Evolutionary conservation across 768 basidiomycete genomes (phyloP).

Genomic region (Lactarius sanguifluus): DNA sequence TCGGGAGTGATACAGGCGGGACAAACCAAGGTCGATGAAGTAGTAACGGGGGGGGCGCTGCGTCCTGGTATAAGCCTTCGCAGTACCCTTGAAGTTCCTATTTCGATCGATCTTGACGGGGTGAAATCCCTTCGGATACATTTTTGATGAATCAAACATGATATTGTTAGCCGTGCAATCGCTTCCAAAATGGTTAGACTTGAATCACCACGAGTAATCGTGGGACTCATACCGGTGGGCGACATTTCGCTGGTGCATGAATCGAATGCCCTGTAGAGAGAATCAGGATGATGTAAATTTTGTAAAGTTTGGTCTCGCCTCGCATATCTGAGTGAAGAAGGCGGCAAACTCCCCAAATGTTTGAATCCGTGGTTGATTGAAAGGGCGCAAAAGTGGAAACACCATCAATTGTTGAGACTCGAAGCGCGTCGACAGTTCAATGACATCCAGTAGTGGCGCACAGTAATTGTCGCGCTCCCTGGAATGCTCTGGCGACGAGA

Average conservation of each 20-base stretch:
- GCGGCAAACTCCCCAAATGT: slow-evolving; percentile 40
- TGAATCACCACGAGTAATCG: too few relatives aligned
- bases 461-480: slow-evolving; percentile 35
- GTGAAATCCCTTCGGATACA: slow-evolving; percentile 37
- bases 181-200: slow-evolving; percentile 2
- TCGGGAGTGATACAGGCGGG: slow-evolving; percentile 31
- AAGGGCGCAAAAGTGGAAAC: slow-evolving; percentile 37
- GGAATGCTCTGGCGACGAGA: slow-evolving; percentile 27
- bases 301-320: slow-evolving; percentile 31
- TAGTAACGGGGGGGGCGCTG: slow-evolving; percentile 33
- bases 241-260: slow-evolving; percentile 32
- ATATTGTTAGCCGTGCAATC: slow-evolving; percentile 29
- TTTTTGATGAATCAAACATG: slow-evolving; percentile 33
- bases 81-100: slow-evolving; percentile 31
- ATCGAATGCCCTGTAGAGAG: slow-evolving; percentile 29
- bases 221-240: slow-evolving; percentile 35
- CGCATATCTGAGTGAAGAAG: slow-evolving; percentile 38
- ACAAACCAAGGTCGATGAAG: slow-evolving; percentile 35
- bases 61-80: slow-evolving; percentile 32
- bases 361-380: slow-evolving; percentile 36
- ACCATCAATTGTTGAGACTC: slow-evolving; percentile 34
- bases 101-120: slow-evolving; percentile 27
- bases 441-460: slow-evolving; percentile 31
- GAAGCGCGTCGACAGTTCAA: slow-evolving; percentile 21
- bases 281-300: background rate